Evolutionary conservation across 1,284 basidiomycete species (phyloP).

Genomic region (Boletus nobilissimus): DNA sequence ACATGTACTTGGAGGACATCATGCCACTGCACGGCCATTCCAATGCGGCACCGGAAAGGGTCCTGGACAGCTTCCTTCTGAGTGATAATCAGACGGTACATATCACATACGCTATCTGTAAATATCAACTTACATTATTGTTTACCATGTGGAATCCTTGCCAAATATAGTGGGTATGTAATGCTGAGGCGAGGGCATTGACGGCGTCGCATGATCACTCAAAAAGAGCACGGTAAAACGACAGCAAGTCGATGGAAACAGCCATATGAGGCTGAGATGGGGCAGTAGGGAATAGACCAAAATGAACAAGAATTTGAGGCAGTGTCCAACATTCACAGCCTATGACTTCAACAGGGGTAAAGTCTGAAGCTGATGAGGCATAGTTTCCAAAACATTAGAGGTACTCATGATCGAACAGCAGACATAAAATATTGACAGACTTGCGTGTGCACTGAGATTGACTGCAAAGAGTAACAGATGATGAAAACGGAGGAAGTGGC

Average conservation of each 20-base stretch:
- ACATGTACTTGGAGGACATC: background rate
- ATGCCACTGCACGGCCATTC: background rate
- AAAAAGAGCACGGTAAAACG: background rate
- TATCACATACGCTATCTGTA: too few relatives aligned
- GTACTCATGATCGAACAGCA: too few relatives aligned
- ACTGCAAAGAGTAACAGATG: too few relatives aligned
- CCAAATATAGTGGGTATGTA: conserved; percentile 2
- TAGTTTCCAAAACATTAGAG: too few relatives aligned
- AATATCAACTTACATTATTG: background rate
- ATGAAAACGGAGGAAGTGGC: background rate
- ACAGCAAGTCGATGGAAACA: background rate
- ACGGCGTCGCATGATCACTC: conserved; percentile 1
- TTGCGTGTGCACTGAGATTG: too few relatives aligned
- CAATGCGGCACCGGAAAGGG: background rate
- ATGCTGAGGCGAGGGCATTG: conserved; percentile 11
- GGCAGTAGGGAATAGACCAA: conserved; percentile 6
- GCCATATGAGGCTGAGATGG: conserved; percentile 18
- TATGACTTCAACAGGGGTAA: background rate
- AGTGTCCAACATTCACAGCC: conserved; percentile 5
- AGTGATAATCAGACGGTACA: too few relatives aligned
- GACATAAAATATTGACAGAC: too few relatives aligned
- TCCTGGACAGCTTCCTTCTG: background rate
- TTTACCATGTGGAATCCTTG: conserved; percentile 3
- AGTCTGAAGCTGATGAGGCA: background rate
- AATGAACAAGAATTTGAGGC: conserved; percentile 5